Evolutionary conservation across 2,329 filamentous ascomycete species (phyloP).

Genomic region (Onygena corvina): DNA sequence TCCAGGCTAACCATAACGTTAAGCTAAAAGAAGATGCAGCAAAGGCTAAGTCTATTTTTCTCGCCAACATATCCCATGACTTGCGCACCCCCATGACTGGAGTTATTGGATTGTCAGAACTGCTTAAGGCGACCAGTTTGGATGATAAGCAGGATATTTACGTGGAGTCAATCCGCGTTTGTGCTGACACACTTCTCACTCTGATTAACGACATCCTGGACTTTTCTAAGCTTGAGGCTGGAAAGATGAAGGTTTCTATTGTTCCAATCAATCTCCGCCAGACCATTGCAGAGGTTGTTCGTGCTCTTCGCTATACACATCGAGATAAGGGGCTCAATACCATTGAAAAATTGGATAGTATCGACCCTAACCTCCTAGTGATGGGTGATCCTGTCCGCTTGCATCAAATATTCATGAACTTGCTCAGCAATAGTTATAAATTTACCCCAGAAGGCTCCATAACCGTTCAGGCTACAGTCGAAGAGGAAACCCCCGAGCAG

Average conservation of each 20-base stretch:
- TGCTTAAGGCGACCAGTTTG: slow-evolving; percentile 47
- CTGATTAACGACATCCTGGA: slow-evolving; percentile 88
- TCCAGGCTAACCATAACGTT: slow-evolving; percentile 52
- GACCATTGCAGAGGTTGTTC: slow-evolving; percentile 52
- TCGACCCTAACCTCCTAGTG: slow-evolving; percentile 51
- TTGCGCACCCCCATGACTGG: slow-evolving; percentile 92
- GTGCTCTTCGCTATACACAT: slow-evolving; percentile 52
- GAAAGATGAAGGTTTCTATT: slow-evolving; percentile 77
- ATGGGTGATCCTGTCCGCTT: slow-evolving; percentile 76
- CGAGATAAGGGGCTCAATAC: slow-evolving; percentile 49
- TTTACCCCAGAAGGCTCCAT: slow-evolving; percentile 82
- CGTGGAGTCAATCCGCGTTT: slow-evolving; percentile 53
- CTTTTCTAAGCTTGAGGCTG: slow-evolving; percentile 76
- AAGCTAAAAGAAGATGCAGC: slow-evolving; percentile 56
- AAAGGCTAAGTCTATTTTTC: slow-evolving; percentile 79
- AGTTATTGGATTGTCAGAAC: slow-evolving; percentile 64
- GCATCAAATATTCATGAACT: slow-evolving; percentile 65
- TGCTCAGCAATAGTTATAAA: slow-evolving; percentile 87
- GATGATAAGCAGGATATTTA: slow-evolving; percentile 50
- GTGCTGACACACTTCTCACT: slow-evolving; percentile 62
- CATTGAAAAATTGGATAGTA: slow-evolving; percentile 50
- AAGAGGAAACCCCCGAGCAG: slow-evolving; percentile 56
- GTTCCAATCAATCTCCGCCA: slow-evolving; percentile 66
- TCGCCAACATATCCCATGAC: slow-evolving; percentile 81
- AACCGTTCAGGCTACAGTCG: slow-evolving; percentile 64